Conservation (phyloP, 2,329 filamentous ascomycete species). For the Neofusicoccum umdonicola region DNA sequence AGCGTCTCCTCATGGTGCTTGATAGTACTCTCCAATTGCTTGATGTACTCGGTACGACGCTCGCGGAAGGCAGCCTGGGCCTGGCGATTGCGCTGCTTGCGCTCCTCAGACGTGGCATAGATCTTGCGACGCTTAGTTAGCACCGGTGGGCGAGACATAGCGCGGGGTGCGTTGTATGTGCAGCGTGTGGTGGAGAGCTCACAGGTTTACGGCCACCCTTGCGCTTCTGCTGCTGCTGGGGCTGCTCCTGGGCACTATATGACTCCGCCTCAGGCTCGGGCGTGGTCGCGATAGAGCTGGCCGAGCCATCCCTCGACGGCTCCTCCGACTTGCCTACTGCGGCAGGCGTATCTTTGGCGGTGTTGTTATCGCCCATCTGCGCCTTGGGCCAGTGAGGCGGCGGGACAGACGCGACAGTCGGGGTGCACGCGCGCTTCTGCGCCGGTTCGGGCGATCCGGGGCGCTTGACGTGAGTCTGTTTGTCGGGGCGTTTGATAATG, state of each 20-base stretch:
- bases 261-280: slow-evolving; percentile 45
- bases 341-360: slow-evolving; percentile 43
- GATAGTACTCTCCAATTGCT: slow-evolving; percentile 96
- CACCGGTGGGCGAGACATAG: slow-evolving; percentile 37
- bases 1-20: slow-evolving; percentile 94
- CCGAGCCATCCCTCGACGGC: slow-evolving; percentile 43
- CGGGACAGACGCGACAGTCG: slow-evolving; percentile 33
- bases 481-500: slow-evolving; percentile 42
- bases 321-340: slow-evolving; percentile 40
- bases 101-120: slow-evolving; percentile 97
- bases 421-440: slow-evolving; percentile 36
- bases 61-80: slow-evolving; percentile 97
- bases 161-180: slow-evolving; percentile 25
- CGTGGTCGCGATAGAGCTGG: slow-evolving; percentile 49
- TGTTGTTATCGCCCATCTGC: slow-evolving; percentile 48
- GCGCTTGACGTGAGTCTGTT: slow-evolving; percentile 26
- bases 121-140: slow-evolving; percentile 61
- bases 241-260: slow-evolving; percentile 44
- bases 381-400: slow-evolving; percentile 28
- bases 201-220: slow-evolving; percentile 98
- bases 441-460: slow-evolving; percentile 18
- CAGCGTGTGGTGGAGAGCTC: slow-evolving; percentile 42
- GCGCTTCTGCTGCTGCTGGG: slow-evolving; percentile 69
- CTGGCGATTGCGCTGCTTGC: slow-evolving; percentile 95
- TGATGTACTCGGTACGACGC: slow-evolving; percentile 97